phyloP scores from a whole-genome alignment of 441 rosid species.

The Gossypium schwendimanii region DNA sequence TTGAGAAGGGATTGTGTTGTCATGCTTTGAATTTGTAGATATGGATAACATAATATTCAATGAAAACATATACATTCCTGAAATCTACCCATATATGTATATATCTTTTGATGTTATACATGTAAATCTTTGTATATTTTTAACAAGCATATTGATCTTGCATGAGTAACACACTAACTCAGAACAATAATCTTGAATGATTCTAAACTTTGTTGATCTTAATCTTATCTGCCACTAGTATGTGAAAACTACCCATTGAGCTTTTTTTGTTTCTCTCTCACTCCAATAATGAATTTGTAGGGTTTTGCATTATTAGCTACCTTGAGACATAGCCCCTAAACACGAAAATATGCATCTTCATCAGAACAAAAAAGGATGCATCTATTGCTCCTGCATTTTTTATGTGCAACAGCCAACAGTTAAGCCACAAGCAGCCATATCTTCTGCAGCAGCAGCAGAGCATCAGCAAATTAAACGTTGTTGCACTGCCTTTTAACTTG shows the following conservation, averaged over 20 bases:
- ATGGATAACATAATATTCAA: neutral
- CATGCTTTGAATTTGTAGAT: neutral
- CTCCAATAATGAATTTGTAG: neutral
- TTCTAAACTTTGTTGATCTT: neutral
- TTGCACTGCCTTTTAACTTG: neutral
- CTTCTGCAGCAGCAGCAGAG: constrained; percentile 9
- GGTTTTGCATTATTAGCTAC: constrained; percentile 1
- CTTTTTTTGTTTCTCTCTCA: neutral
- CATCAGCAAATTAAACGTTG: constrained; percentile 4
- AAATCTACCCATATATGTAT: neutral
- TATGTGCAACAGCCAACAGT: neutral
- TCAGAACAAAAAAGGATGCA: constrained; percentile 2
- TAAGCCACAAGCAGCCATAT: constrained; percentile 10
- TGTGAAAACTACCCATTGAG: neutral
- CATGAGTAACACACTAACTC: neutral
- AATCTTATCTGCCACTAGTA: neutral
- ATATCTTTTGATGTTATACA: neutral
- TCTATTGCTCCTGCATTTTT: neutral
- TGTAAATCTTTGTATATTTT: neutral
- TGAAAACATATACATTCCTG: constrained; percentile 2
- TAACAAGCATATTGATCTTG: neutral
- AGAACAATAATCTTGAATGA: neutral
- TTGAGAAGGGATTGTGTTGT: neutral
- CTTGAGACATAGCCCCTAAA: neutral
- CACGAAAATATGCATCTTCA: neutral